A percentile compares a stretch with the other conserved stretches of the same genome.
Conservation (phyloP, 352 stramenopile species). For the Salisapilia sapeloensis region DNA sequence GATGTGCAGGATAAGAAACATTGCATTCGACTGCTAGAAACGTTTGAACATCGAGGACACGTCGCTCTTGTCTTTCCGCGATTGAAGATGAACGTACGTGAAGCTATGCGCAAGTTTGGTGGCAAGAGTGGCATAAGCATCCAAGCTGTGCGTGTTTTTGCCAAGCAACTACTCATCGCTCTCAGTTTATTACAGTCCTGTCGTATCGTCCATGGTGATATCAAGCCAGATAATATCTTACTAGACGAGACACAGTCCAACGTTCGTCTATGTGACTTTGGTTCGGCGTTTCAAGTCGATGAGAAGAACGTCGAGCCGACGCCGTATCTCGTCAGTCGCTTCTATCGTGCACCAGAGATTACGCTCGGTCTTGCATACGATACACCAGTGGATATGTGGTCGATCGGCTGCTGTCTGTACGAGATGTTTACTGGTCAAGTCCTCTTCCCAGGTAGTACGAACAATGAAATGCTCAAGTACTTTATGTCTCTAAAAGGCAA, state of each 20-base stretch:
- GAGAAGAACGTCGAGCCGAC: constrained; percentile 88
- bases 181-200: constrained; percentile 58
- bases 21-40: constrained; percentile 67
- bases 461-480: constrained; percentile 95
- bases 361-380: constrained; percentile 86
- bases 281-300: constrained; percentile 87
- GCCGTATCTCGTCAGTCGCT: constrained; percentile 97
- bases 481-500: constrained; percentile 95
- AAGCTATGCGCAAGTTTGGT: constrained; percentile 84
- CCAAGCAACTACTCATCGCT: constrained; percentile 61
- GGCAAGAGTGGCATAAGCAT: constrained; percentile 72
- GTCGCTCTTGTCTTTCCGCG: constrained; percentile 94
- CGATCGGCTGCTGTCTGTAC: constrained; percentile 90
- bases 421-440: constrained; percentile 97
- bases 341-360: constrained; percentile 95
- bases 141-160: constrained; percentile 70
- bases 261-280: constrained; percentile 97
- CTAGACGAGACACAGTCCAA: constrained; percentile 90
- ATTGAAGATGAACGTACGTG: constrained; percentile 94
- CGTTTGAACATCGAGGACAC: constrained; percentile 89
- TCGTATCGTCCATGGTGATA: constrained; percentile 90
- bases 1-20: constrained; percentile 73
- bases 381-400: constrained; percentile 96
- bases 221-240: constrained; percentile 97
- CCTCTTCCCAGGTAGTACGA: constrained; percentile 92